Percentiles rank a stretch among this genome's conserved stretches.
Conservation (phyloP, 2,329 filamentous ascomycete species). For the Purpureocillium lavendulum region DNA sequence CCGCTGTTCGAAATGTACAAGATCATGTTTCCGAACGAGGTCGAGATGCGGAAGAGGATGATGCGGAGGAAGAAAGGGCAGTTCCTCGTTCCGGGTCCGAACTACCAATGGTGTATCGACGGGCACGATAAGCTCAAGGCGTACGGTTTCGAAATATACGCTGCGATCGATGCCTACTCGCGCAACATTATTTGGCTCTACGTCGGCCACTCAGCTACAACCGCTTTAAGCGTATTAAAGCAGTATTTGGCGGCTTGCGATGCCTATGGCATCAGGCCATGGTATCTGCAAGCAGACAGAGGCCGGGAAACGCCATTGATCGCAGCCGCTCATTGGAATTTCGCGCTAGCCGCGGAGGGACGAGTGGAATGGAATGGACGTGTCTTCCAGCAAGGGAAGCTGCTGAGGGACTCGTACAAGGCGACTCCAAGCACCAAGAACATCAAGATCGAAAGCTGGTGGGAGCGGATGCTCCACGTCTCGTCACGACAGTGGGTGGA, state of each 20-base stretch:
- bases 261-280: constrained; percentile 1
- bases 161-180: constrained; percentile 6
- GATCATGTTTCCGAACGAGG: constrained; percentile 3
- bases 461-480: constrained; percentile 1
- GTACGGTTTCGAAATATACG: constrained; percentile 7
- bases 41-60: constrained; percentile 4
- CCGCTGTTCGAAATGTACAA: neutral
- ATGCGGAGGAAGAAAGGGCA: constrained; percentile 3
- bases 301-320: neutral
- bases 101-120: constrained; percentile 6
- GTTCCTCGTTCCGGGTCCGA: constrained; percentile 4
- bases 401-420: constrained; percentile 2
- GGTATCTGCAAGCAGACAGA: neutral
- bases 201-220: constrained; percentile 2
- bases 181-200: constrained; percentile 7
- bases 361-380: neutral
- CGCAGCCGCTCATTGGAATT: neutral
- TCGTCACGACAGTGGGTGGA: constrained; percentile 2
- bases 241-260: constrained; percentile 1
- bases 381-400: neutral
- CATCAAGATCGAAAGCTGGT: constrained; percentile 4
- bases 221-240: constrained; percentile 4
- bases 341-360: neutral
- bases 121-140: constrained; percentile 6
- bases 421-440: constrained; percentile 1